Conservation (phyloP, 768 basidiomycete genomes). For the Kwoniella bestiolae region DNA sequence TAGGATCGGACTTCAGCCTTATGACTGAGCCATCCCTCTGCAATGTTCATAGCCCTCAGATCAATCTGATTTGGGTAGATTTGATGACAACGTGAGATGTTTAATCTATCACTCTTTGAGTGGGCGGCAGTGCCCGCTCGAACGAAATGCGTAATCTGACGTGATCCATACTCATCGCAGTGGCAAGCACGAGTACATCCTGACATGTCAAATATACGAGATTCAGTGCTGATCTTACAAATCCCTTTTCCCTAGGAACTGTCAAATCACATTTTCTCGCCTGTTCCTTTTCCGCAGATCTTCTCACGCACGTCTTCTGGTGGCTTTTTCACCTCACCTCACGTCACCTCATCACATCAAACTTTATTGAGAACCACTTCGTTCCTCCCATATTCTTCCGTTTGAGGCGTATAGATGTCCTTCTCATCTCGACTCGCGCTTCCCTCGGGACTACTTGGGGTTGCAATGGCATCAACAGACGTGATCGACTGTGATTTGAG, state of each 20-base stretch:
- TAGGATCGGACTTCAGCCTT: too few relatives aligned
- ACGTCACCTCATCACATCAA: too few relatives aligned
- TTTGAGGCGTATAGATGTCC: constrained; percentile 1
- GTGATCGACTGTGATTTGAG: not conserved
- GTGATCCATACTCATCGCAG: constrained; percentile 2
- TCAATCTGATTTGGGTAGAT: too few relatives aligned
- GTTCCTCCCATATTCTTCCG: not conserved
- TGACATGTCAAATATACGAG: not conserved
- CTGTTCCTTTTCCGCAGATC: not conserved
- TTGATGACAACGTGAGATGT: too few relatives aligned
- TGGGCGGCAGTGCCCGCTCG: not conserved
- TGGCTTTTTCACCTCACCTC: not conserved
- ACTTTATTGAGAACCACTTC: not conserved
- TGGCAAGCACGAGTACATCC: not conserved
- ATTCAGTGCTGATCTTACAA: not conserved
- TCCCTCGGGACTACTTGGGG: not conserved
- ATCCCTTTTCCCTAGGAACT: not conserved
- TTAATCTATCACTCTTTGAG: too few relatives aligned
- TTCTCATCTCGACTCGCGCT: constrained; percentile 1
- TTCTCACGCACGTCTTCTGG: constrained; percentile 18
- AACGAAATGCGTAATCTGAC: constrained; percentile 1
- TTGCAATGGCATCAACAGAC: not conserved
- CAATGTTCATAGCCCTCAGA: too few relatives aligned
- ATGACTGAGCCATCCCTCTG: too few relatives aligned
- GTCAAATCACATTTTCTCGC: not conserved